Percentiles rank a stretch among this genome's conserved stretches.
These are phyloP conservation scores for Vaccinium myrtillus DNA, from an alignment of 148 eudicot genomes.

Conservation along the genomic window DNA sequence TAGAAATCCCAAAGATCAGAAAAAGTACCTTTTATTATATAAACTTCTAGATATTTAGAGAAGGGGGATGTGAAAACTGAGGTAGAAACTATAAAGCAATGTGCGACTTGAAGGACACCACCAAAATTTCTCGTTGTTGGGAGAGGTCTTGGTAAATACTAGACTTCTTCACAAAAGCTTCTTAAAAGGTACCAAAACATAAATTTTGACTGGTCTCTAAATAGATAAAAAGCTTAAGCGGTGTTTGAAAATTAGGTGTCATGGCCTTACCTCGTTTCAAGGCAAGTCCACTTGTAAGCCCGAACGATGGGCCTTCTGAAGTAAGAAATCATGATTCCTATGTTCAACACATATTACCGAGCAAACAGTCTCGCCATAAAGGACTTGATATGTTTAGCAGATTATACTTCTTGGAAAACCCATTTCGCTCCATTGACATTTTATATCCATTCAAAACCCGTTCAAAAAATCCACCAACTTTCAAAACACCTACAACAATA, in stretches of 20 bases:
- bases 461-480: not conserved
- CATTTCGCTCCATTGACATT: not conserved
- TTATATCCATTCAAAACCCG: not conserved
- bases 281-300: not conserved
- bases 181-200: not conserved
- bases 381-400: not conserved
- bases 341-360: not conserved
- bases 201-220: not conserved
- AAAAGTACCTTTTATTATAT: not conserved
- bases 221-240: not conserved
- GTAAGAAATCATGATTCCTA: not conserved
- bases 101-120: not conserved
- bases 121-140: not conserved
- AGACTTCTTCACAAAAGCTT: not conserved
- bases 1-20: not conserved
- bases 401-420: not conserved
- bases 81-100: not conserved
- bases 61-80: not conserved
- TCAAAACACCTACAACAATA: not conserved
- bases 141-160: not conserved
- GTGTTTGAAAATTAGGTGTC: not conserved
- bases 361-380: not conserved
- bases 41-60: not conserved
- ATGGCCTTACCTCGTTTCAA: too few species aligned
- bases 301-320: not conserved